These are phyloP conservation scores for Populus hybrid DNA, from an alignment of 441 rosid genomes.

Conservation along the genomic window DNA sequence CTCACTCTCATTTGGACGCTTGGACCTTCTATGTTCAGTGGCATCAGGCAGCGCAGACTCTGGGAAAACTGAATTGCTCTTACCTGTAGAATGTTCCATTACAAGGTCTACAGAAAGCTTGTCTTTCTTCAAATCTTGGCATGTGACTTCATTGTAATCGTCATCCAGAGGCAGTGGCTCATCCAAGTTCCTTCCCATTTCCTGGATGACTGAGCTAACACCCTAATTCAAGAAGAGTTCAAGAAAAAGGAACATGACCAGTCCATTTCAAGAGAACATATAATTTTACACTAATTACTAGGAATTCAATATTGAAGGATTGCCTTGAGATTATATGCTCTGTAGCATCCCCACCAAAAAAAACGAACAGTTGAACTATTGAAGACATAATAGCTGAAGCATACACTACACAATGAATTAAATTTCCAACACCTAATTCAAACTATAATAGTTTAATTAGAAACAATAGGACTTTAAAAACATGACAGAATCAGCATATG, in stretches of 20 bases:
- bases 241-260: slow-evolving; percentile 3
- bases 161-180: slow-evolving; percentile 28
- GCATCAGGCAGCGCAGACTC: slow-evolving; percentile 27
- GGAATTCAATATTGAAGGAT: background rate
- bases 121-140: slow-evolving; percentile 34
- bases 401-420: background rate
- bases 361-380: background rate
- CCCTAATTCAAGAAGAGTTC: slow-evolving; percentile 27
- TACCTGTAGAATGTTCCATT: slow-evolving; percentile 25
- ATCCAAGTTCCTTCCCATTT: slow-evolving; percentile 35
- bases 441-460: background rate
- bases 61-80: slow-evolving; percentile 32
- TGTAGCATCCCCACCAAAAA: background rate
- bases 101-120: slow-evolving; percentile 17
- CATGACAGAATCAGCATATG: too few species aligned
- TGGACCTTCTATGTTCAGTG: slow-evolving; percentile 30
- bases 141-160: slow-evolving; percentile 23
- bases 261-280: background rate
- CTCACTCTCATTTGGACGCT: slow-evolving; percentile 44
- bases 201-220: slow-evolving; percentile 12
- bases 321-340: background rate
- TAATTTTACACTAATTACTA: background rate
- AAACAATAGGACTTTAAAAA: background rate
- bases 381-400: background rate
- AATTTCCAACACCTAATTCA: background rate